phyloP scores from a whole-genome alignment of 768 basidiomycete species.

The Tricholoma sp. region DNA sequence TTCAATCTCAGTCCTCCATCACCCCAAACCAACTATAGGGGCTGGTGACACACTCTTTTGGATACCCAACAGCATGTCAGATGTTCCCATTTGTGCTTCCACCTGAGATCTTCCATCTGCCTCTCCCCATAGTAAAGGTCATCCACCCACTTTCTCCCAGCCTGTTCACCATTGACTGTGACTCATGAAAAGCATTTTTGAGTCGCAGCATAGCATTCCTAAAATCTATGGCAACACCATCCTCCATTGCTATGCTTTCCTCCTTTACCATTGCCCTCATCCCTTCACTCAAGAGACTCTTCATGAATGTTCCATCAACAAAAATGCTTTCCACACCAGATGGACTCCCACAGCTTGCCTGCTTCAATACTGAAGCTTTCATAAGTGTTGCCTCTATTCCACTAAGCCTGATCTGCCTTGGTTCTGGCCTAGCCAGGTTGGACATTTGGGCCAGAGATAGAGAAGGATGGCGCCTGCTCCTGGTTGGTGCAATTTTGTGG shows the following conservation, averaged over 20 bases:
- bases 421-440: conserved; percentile 52
- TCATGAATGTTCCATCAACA: conserved; percentile 31
- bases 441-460: conserved; percentile 40
- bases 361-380: conserved; percentile 45
- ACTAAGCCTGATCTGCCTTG: conserved; percentile 47
- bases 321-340: conserved; percentile 46
- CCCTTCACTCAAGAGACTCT: conserved; percentile 47
- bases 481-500: conserved; percentile 45
- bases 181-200: background rate
- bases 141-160: background rate
- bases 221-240: conserved; percentile 33
- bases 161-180: background rate
- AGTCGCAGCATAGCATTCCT: conserved; percentile 14
- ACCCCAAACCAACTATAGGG: conserved; percentile 9
- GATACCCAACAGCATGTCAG: no score
- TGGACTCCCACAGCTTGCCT: conserved; percentile 49
- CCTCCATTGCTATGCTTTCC: conserved; percentile 40
- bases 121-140: background rate
- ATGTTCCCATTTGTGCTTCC: background rate
- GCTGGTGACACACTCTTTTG: background rate
- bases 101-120: background rate
- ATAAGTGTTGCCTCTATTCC: conserved; percentile 52
- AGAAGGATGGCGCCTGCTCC: conserved; percentile 36
- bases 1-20: conserved; percentile 1
- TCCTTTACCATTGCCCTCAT: conserved; percentile 46